These are phyloP conservation scores for Eimeria necatrix DNA, from an alignment of 169 alveolate species.

Conservation along the genomic window DNA sequence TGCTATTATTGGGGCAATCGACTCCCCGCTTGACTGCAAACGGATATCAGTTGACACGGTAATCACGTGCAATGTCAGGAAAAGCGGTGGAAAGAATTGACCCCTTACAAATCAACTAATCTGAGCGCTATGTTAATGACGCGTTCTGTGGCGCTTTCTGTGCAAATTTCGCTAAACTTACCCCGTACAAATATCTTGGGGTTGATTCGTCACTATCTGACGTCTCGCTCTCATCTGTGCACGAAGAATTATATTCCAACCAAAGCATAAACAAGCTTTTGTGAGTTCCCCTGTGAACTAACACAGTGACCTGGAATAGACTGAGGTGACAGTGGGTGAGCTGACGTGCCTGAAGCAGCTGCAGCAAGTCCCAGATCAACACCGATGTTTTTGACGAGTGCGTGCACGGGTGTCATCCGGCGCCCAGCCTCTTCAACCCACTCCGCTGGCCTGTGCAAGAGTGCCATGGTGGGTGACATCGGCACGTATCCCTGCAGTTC, in stretches of 20 bases:
- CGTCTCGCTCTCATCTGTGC: slow-evolving; percentile 45
- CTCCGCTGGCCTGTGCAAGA: slow-evolving; percentile 75
- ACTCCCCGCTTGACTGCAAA: slow-evolving; percentile 82
- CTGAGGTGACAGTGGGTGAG: background rate
- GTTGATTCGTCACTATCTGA: slow-evolving; percentile 59
- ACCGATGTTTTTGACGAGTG: slow-evolving; percentile 58
- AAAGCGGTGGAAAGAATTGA: no score
- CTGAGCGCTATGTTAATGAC: no score
- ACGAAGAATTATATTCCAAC: no score
- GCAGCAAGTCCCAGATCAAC: slow-evolving; percentile 37
- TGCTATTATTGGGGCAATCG: slow-evolving; percentile 86
- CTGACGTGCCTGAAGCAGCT: slow-evolving; percentile 4
- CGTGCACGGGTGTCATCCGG: slow-evolving; percentile 67
- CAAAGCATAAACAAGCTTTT: no score
- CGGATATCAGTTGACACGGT: slow-evolving; percentile 10
- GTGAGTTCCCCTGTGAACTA: no score
- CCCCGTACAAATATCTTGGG: slow-evolving; percentile 45
- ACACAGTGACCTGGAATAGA: no score
- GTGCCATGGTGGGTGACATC: slow-evolving; percentile 75
- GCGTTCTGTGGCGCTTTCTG: no score
- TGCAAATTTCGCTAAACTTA: background rate
- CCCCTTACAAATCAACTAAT: no score
- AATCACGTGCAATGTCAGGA: no score
- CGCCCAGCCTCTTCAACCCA: slow-evolving; percentile 80
- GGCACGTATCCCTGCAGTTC: slow-evolving; percentile 55